A percentile compares a stretch with the other conserved stretches of the same genome.
Conservation (phyloP, 805 yeast species). For the Ogataea dorogensis region DNA sequence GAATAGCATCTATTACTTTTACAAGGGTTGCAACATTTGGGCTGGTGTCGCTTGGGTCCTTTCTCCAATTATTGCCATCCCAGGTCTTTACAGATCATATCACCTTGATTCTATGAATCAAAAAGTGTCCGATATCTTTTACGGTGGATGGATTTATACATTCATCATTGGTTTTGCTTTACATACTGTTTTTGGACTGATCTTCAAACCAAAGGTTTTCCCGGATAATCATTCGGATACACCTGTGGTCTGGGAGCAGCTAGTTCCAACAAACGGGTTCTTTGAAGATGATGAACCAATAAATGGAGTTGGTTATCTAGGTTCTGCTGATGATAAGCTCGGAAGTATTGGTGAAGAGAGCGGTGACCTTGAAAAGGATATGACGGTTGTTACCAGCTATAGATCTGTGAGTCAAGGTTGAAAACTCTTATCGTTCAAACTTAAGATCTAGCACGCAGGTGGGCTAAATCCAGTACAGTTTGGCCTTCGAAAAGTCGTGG, state of each 20-base stretch:
- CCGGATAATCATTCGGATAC: conserved; percentile 20
- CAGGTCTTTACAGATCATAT: conserved; percentile 30
- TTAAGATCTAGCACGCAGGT: no score
- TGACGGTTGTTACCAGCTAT: no score
- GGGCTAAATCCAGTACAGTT: no score
- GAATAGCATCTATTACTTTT: conserved; percentile 19
- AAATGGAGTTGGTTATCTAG: conserved; percentile 27
- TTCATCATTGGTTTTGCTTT: conserved; percentile 19
- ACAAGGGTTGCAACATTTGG: conserved; percentile 20
- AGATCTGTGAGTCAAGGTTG: no score
- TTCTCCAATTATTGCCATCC: conserved; percentile 28
- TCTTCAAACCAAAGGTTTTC: conserved; percentile 21
- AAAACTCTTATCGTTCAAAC: no score
- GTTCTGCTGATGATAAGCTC: conserved; percentile 13
- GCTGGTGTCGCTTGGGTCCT: conserved; percentile 20
- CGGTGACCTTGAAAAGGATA: no score
- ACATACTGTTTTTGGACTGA: conserved; percentile 15
- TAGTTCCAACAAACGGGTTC: conserved; percentile 24
- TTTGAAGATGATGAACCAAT: conserved; percentile 28
- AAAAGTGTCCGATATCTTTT: conserved; percentile 22
- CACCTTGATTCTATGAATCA: conserved; percentile 17
- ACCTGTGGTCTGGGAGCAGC: conserved; percentile 24
- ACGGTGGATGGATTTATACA: conserved; percentile 28
- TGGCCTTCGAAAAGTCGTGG: no score
- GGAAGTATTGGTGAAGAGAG: no score